Evolutionary conservation across 2,329 filamentous ascomycete genomes (phyloP), one percentile per base, ranked within the genome.

Genomic region (Cylindrodendrum hubeiense): DNA sequence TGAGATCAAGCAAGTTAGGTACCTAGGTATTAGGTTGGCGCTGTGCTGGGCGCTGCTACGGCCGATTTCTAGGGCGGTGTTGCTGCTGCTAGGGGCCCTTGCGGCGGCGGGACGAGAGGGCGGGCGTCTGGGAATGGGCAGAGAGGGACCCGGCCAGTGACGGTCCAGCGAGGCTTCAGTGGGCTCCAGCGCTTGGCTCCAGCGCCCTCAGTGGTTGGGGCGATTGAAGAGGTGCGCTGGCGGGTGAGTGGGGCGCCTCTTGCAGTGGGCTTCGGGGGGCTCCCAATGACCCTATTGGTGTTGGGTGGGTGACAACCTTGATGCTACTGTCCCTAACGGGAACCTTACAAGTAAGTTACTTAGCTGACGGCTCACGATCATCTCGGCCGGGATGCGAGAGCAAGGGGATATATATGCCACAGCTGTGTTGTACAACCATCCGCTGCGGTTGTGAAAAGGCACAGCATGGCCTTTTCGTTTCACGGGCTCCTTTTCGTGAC

Each of bases 151-250:
- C n/a, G 39, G 9, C 28, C 49, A 46, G 37, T 33, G 37, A 39
- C 49, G 19, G 49, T n/a, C 21, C 30, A 53, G 60, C 22, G 46
- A 56, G 41, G 28, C 60, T 59, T 64, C 50, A 64, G 61, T 55
- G 61, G 61, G 19, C 28, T 58, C 26, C 43, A 33, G 39, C 28
- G 24, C 47, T 33, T 22, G 33, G 21, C 41, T 53, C 21, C 43
- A 64, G 55, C 50, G 26, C 28, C 26, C 19, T 26, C 26, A 46
- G 37, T 52, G 46, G 47, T 34, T 60, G 46, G 26, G 37, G 47
- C 26, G 37, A 53, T 49, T 43, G 47, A 43, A 58, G 44, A 19
- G 28, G 33, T 59, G 61, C 12, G 55, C 50, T 59, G 61, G 55
- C 50, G 56, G 33, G 19, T 17, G 17, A 50, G 47, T 57, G 37